These are phyloP conservation scores for Pterocarpus santalinus DNA, from an alignment of 306 rosid genomes.

Conservation along the genomic window DNA sequence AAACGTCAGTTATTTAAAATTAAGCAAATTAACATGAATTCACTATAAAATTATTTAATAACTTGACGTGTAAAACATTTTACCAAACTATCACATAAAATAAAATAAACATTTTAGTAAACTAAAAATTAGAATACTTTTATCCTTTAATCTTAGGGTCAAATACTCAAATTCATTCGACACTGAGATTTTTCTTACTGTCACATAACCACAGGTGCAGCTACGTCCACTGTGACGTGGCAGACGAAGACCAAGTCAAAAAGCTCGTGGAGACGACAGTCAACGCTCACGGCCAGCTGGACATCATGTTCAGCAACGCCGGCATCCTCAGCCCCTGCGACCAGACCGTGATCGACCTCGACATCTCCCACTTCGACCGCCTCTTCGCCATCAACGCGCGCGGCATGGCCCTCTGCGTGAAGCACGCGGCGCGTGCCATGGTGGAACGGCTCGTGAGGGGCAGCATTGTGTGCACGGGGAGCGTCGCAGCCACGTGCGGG, in stretches of 20 bases:
- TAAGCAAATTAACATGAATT: too few relatives aligned
- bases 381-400: conserved; percentile 53
- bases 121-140: too few relatives aligned
- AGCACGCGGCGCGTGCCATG: conserved; percentile 70
- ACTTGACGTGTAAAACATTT: too few relatives aligned
- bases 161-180: not conserved
- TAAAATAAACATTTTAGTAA: too few relatives aligned
- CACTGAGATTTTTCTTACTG: not conserved
- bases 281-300: conserved; percentile 46
- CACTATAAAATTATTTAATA: too few relatives aligned
- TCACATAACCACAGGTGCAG: conserved; percentile 33
- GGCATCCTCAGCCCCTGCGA: conserved; percentile 40
- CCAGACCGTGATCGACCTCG: conserved; percentile 54
- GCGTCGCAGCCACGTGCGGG: conserved; percentile 37
- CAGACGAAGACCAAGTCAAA: conserved; percentile 61
- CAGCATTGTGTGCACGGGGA: conserved; percentile 67
- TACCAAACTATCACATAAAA: too few relatives aligned
- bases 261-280: conserved; percentile 50
- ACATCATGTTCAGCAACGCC: conserved; percentile 75
- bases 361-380: conserved; percentile 50
- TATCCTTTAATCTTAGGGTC: not conserved
- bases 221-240: conserved; percentile 66
- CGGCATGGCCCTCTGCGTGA: conserved; percentile 62
- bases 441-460: conserved; percentile 57
- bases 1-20: too few relatives aligned